Evolutionary conservation across 2,329 filamentous ascomycete genomes (phyloP).

Genomic region (Aureobasidium sp.): DNA sequence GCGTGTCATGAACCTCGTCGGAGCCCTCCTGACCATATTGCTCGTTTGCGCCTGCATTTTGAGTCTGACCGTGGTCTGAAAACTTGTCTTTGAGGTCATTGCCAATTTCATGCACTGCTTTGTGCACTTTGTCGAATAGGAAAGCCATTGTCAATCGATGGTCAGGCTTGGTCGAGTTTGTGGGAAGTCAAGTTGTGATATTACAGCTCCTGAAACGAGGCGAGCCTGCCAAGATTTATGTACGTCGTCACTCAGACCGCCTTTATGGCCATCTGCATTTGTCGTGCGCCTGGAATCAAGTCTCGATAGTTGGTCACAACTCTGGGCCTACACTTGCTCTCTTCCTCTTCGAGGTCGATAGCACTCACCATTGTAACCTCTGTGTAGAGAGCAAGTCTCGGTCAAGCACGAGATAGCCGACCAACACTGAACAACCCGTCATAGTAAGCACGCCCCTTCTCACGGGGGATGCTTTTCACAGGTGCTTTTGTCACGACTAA

Average conservation of each 20-base stretch:
- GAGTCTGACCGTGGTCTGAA: conserved; percentile 25
- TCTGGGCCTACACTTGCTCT: no score
- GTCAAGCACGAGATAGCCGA: not conserved
- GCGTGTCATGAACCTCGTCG: conserved; percentile 35
- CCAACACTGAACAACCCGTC: not conserved
- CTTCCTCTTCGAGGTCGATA: not conserved
- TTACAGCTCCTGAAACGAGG: not conserved
- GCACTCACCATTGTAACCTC: not conserved
- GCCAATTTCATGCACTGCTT: conserved; percentile 43
- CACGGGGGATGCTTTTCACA: not conserved
- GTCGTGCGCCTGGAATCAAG: not conserved
- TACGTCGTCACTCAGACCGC: conserved; percentile 4
- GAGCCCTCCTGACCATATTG: conserved; percentile 36
- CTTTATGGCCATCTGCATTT: not conserved
- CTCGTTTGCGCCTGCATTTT: conserved; percentile 30
- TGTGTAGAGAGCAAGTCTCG: not conserved
- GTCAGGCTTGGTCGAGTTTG: not conserved
- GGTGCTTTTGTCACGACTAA: not conserved
- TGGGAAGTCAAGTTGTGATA: not conserved
- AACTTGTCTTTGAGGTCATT: conserved; percentile 44
- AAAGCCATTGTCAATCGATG: conserved; percentile 27
- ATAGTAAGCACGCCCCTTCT: not conserved
- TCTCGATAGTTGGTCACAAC: not conserved
- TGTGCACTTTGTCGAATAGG: conserved; percentile 49
- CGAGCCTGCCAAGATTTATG: not conserved